Percentiles rank a stretch among this genome's conserved stretches.
These are phyloP conservation scores for Pezicula radicicola DNA, from an alignment of 2,329 filamentous ascomycete genomes.

Conservation along the genomic window DNA sequence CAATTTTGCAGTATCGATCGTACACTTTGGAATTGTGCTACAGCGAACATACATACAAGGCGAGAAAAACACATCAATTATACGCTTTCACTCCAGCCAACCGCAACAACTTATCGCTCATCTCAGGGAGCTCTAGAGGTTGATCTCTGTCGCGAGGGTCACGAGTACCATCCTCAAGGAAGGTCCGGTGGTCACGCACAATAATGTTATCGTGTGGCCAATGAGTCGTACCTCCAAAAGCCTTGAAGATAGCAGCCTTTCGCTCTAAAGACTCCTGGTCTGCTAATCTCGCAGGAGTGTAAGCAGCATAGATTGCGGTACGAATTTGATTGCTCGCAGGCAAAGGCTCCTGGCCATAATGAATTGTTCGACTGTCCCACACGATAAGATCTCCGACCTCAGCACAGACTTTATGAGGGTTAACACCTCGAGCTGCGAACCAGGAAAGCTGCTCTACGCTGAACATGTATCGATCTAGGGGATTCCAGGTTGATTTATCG, in stretches of 20 bases:
- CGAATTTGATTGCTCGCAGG: slow-evolving; percentile 22
- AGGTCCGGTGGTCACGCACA: slow-evolving; percentile 2
- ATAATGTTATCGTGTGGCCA: slow-evolving; percentile 25
- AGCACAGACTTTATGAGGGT: slow-evolving; percentile 31
- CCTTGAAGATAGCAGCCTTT: slow-evolving; percentile 22
- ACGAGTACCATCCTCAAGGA: slow-evolving; percentile 11
- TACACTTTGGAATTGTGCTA: too few relatives aligned
- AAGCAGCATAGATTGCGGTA: slow-evolving; percentile 32
- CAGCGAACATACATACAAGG: background rate
- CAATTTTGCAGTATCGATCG: too few relatives aligned
- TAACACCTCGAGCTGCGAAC: slow-evolving; percentile 27
- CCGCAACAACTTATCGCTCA: slow-evolving; percentile 19
- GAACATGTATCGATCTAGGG: slow-evolving; percentile 29
- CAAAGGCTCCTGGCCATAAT: slow-evolving; percentile 32
- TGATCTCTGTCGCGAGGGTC: slow-evolving; percentile 12
- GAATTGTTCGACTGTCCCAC: slow-evolving; percentile 35
- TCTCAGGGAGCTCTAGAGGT: slow-evolving; percentile 18
- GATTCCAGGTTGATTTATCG: slow-evolving; percentile 21
- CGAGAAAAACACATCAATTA: background rate
- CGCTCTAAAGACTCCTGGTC: slow-evolving; percentile 16
- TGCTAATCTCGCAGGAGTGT: slow-evolving; percentile 30
- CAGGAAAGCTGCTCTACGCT: slow-evolving; percentile 28
- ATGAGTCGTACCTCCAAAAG: slow-evolving; percentile 21
- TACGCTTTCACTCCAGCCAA: slow-evolving; percentile 22
- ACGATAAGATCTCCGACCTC: slow-evolving; percentile 34